Percentiles rank a stretch among this genome's conserved stretches.
phyloP scores from a whole-genome alignment of 352 stramenopile genomes.

The Phytopythium delawarense region DNA sequence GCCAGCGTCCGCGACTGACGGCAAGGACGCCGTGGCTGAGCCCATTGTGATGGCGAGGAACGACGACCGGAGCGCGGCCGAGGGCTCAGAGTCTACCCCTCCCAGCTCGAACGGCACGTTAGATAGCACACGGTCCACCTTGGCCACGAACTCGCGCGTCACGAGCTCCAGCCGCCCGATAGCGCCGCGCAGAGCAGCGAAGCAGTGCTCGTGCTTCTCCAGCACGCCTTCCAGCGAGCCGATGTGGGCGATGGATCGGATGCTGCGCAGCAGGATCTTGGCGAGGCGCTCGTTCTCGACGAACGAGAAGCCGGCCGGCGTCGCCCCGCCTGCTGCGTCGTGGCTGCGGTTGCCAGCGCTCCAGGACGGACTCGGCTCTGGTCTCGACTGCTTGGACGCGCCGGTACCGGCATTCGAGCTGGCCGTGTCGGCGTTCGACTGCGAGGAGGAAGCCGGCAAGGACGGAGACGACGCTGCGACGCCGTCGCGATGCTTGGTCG shows the following conservation, averaged over 20 bases:
- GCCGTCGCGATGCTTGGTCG: slow-evolving; percentile 12
- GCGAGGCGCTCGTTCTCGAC: slow-evolving; percentile 76
- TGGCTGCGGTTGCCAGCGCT: neutral
- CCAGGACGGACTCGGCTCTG: neutral
- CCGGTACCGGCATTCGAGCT: neutral
- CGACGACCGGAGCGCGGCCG: slow-evolving; percentile 2
- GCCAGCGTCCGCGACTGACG: neutral
- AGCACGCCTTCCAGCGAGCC: slow-evolving; percentile 45
- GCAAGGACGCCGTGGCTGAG: neutral
- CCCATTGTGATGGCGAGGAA: slow-evolving; percentile 10
- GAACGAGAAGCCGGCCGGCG: slow-evolving; percentile 32
- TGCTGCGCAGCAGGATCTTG: slow-evolving; percentile 66
- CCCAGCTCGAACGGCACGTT: neutral
- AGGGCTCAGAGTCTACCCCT: neutral
- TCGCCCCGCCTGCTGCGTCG: neutral
- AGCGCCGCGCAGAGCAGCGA: slow-evolving; percentile 23
- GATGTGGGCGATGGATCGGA: slow-evolving; percentile 50
- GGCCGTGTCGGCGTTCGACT: neutral
- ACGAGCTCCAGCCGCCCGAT: slow-evolving; percentile 30
- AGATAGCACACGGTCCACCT: slow-evolving; percentile 12
- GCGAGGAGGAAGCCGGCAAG: slow-evolving; percentile 1
- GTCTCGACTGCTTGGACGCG: neutral
- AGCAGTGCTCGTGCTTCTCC: slow-evolving; percentile 39
- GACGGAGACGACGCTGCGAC: neutral
- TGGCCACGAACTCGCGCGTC: slow-evolving; percentile 22